Percentiles rank a stretch among this genome's conserved stretches.
phyloP scores from a whole-genome alignment of 2,329 filamentous ascomycete species.

The Triangularia setosa region DNA sequence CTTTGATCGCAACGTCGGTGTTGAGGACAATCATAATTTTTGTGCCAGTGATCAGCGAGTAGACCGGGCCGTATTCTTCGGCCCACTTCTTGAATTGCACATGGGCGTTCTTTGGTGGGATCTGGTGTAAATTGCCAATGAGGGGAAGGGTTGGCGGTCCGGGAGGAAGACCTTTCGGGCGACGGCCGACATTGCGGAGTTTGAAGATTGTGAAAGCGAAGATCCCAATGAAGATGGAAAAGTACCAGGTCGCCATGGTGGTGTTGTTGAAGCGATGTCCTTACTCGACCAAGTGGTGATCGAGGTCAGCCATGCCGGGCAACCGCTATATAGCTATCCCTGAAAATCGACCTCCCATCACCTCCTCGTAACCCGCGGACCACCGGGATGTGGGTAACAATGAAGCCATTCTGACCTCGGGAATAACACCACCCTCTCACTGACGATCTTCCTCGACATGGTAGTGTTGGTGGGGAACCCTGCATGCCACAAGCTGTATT shows the following conservation, averaged over 20 bases:
- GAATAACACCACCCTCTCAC: not conserved
- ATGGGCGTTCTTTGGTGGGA: conserved; percentile 4
- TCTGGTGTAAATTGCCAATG: conserved; percentile 21
- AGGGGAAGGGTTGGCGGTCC: conserved; percentile 22
- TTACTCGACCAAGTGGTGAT: not conserved
- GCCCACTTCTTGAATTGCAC: conserved; percentile 17
- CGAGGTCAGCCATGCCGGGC: not conserved
- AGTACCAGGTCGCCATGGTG: not conserved
- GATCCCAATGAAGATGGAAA: not conserved
- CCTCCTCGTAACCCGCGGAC: not conserved
- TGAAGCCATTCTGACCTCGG: not conserved
- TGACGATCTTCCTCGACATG: not conserved
- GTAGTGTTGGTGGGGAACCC: not conserved
- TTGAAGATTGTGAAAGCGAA: not conserved
- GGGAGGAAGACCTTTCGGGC: conserved; percentile 15
- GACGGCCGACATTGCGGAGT: conserved; percentile 3
- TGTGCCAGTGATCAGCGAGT: conserved; percentile 16
- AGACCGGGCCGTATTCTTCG: conserved; percentile 14
- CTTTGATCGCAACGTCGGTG: conserved; percentile 9
- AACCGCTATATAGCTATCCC: not conserved
- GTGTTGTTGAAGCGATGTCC: not conserved
- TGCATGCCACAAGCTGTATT: not conserved
- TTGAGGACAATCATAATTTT: conserved; percentile 10
- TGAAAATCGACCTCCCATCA: not conserved
- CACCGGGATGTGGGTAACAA: not conserved